Conservation (phyloP, 306 rosid genomes). For the Biancaea sappan region DNA sequence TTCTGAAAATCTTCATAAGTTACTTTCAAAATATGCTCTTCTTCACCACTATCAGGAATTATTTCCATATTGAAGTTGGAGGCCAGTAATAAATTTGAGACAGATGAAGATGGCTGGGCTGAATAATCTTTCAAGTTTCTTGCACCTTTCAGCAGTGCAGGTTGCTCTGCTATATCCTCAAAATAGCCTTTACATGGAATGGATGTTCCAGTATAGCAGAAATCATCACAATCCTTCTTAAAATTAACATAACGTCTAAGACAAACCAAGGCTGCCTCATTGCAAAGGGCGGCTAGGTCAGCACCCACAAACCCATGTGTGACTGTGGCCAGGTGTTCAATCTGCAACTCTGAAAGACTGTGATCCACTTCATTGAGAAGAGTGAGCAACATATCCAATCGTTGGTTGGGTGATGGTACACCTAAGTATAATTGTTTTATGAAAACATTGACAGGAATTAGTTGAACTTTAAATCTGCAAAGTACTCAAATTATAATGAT, state of each 20-base stretch:
- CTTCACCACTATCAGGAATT: slow-evolving; percentile 37
- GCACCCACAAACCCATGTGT: slow-evolving; percentile 96
- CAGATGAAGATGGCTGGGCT: slow-evolving; percentile 42
- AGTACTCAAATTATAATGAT: slow-evolving; percentile 22
- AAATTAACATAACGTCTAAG: slow-evolving; percentile 50
- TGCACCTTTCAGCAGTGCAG: slow-evolving; percentile 36
- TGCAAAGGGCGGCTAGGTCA: slow-evolving; percentile 85
- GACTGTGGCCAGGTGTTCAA: slow-evolving; percentile 70
- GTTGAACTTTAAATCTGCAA: slow-evolving; percentile 21
- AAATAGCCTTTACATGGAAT: slow-evolving; percentile 31
- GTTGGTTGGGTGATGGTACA: slow-evolving; percentile 80
- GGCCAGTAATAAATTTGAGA: slow-evolving; percentile 42
- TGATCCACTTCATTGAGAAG: slow-evolving; percentile 77
- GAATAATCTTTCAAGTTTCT: slow-evolving; percentile 38
- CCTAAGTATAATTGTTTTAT: slow-evolving; percentile 54
- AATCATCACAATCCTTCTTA: slow-evolving; percentile 35
- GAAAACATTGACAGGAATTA: slow-evolving; percentile 7
- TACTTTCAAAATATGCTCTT: slow-evolving; percentile 54
- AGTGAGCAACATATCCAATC: slow-evolving; percentile 66
- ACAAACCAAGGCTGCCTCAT: slow-evolving; percentile 76
- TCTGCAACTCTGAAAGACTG: slow-evolving; percentile 60
- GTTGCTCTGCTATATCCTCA: slow-evolving; percentile 31
- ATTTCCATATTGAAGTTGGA: slow-evolving; percentile 35
- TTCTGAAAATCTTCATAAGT: slow-evolving; percentile 78
- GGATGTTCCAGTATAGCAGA: slow-evolving; percentile 25